A percentile compares a stretch with the other conserved stretches of the same genome.
These are phyloP conservation scores for Deuterostichococcus epilithicus DNA, from an alignment of 139 green algal genomes.

Conservation along the genomic window DNA sequence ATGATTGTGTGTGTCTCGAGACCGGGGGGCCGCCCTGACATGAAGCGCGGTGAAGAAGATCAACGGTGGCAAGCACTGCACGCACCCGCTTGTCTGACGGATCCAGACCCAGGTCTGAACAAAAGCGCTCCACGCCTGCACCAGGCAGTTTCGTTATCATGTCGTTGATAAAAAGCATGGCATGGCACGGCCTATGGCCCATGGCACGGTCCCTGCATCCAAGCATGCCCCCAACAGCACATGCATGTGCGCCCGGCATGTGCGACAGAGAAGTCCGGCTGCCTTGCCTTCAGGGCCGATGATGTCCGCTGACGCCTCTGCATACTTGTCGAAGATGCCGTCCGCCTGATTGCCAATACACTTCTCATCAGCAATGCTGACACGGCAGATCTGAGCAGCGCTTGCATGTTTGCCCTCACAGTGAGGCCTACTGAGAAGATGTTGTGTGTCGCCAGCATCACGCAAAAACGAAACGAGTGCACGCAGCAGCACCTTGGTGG, in stretches of 20 bases:
- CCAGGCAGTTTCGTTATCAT: too few relatives aligned
- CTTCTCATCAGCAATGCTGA: too few relatives aligned
- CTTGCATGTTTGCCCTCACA: too few relatives aligned
- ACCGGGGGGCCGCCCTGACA: not conserved
- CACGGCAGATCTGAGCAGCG: too few relatives aligned
- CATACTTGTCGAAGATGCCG: not conserved
- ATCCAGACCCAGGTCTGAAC: slow-evolving; percentile 47
- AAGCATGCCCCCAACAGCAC: not conserved
- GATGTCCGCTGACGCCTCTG: not conserved
- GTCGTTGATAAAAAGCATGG: too few relatives aligned
- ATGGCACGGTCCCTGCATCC: too few relatives aligned
- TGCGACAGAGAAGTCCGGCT: too few relatives aligned
- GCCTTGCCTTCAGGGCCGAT: not conserved
- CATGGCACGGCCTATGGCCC: too few relatives aligned
- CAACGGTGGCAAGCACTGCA: not conserved
- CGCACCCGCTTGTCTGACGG: slow-evolving; percentile 33
- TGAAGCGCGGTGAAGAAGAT: not conserved
- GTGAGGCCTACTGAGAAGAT: too few relatives aligned
- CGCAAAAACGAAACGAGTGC: too few relatives aligned
- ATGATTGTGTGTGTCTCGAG: not conserved
- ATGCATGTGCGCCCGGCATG: too few relatives aligned
- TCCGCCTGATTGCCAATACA: not conserved
- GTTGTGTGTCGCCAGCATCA: too few relatives aligned
- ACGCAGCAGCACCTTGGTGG: not conserved
- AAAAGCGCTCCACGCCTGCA: slow-evolving; percentile 55